Percentiles rank a stretch among this genome's conserved stretches.
Evolutionary conservation across 2,329 filamentous ascomycete species (phyloP).

Genomic region (Cladophialophora immunda): DNA sequence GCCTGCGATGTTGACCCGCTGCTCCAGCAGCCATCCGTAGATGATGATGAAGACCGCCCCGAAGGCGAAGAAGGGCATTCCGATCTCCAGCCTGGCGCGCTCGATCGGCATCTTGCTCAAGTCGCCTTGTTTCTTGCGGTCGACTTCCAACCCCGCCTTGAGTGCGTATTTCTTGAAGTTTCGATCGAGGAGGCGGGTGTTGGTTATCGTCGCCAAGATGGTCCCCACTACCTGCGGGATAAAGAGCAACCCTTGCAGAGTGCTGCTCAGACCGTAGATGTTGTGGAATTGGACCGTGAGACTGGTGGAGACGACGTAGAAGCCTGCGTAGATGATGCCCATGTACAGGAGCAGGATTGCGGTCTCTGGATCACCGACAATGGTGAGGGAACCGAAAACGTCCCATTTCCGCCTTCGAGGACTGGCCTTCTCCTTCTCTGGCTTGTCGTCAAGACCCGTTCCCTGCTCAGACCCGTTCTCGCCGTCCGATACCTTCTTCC

Average conservation of each 20-base stretch:
- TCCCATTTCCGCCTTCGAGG: constrained; percentile 9
- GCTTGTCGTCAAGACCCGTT: neutral
- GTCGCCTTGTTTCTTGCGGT: constrained; percentile 20
- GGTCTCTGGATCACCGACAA: constrained; percentile 54
- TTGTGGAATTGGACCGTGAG: constrained; percentile 46
- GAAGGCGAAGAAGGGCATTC: constrained; percentile 51
- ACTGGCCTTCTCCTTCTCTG: constrained; percentile 8
- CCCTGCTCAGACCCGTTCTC: neutral
- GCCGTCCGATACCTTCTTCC: constrained; percentile 10
- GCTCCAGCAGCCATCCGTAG: constrained; percentile 55
- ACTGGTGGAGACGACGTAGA: constrained; percentile 53
- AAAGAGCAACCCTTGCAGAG: constrained; percentile 52
- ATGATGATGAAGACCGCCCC: constrained; percentile 46
- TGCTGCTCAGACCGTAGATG: constrained; percentile 56
- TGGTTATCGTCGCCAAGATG: constrained; percentile 38
- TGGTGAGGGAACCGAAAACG: constrained; percentile 47
- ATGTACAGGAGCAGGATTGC: constrained; percentile 60
- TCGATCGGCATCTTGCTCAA: constrained; percentile 55
- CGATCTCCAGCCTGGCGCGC: constrained; percentile 51
- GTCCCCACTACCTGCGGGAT: constrained; percentile 41
- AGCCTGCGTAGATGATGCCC: constrained; percentile 61
- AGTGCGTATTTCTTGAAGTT: constrained; percentile 52
- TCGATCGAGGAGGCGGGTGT: constrained; percentile 45
- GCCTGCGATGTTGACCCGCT: constrained; percentile 45
- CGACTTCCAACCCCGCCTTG: constrained; percentile 44